Percentiles rank a stretch among this genome's conserved stretches.
phyloP scores from a whole-genome alignment of 2,329 filamentous ascomycete species.

The Phyllosticta ampelicida region DNA sequence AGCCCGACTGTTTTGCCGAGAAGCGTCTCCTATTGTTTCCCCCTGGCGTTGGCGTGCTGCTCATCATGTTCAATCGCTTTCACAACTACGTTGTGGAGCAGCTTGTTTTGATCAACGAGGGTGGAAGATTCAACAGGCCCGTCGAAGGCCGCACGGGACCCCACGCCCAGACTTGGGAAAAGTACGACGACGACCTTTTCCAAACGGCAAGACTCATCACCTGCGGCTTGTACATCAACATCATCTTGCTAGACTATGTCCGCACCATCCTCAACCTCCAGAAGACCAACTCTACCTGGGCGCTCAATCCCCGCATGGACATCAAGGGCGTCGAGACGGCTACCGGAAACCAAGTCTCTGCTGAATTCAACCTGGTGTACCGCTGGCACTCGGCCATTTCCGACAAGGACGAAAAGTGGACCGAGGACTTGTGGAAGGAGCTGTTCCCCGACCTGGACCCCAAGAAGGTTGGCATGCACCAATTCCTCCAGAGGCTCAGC shows the following conservation, averaged over 20 bases:
- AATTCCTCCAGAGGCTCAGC: conserved; percentile 52
- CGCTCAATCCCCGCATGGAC: conserved; percentile 63
- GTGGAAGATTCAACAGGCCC: conserved; percentile 63
- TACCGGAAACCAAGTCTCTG: conserved; percentile 72
- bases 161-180: conserved; percentile 21
- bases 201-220: conserved; percentile 42
- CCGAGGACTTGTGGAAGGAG: conserved; percentile 43
- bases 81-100: conserved; percentile 80
- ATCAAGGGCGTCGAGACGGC: conserved; percentile 57
- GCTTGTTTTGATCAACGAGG: conserved; percentile 76
- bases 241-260: conserved; percentile 43
- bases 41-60: conserved; percentile 54
- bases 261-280: conserved; percentile 49
- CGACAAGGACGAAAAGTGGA: conserved; percentile 69
- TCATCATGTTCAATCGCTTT: conserved; percentile 62
- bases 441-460: conserved; percentile 39
- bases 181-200: conserved; percentile 39
- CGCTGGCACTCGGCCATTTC: conserved; percentile 76
- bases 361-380: conserved; percentile 83
- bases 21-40: conserved; percentile 55
- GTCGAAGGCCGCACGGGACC: conserved; percentile 3
- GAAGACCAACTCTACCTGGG: conserved; percentile 65
- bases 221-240: conserved; percentile 44
- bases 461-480: conserved; percentile 44
- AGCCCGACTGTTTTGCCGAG: conserved; percentile 60